Conservation (phyloP, 495 filamentous ascomycete genomes). For the Aspergillus coremiiformis region DNA sequence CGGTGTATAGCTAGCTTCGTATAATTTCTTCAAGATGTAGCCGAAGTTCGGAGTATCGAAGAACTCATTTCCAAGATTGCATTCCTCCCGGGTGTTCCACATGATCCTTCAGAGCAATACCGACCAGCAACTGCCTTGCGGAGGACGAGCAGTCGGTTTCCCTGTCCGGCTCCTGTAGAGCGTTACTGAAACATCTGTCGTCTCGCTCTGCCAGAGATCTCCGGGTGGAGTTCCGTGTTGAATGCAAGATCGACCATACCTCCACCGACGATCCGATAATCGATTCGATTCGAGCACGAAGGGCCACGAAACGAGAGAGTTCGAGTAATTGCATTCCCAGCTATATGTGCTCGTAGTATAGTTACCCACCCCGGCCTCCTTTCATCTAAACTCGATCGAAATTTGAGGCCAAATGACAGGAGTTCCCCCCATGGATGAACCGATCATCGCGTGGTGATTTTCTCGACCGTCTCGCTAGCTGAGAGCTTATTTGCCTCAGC, state of each 20-base stretch:
- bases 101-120: neutral
- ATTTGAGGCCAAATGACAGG: neutral
- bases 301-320: neutral
- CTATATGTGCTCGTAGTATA: constrained; percentile 1
- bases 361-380: neutral
- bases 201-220: neutral
- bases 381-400: neutral
- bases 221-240: neutral
- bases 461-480: neutral
- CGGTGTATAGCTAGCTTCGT: no score
- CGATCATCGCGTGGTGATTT: neutral
- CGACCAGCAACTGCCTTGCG: neutral
- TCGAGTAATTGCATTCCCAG: no score
- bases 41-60: no score
- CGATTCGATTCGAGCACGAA: neutral
- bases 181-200: neutral
- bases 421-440: neutral
- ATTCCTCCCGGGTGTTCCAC: no score
- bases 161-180: neutral
- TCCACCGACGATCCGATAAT: neutral
- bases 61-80: no score
- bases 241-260: neutral
- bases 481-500: neutral
- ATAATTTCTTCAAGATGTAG: no score
- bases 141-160: no score